phyloP scores from a whole-genome alignment of 1,139 yeast genomes.

The Kazachstania sp. region DNA sequence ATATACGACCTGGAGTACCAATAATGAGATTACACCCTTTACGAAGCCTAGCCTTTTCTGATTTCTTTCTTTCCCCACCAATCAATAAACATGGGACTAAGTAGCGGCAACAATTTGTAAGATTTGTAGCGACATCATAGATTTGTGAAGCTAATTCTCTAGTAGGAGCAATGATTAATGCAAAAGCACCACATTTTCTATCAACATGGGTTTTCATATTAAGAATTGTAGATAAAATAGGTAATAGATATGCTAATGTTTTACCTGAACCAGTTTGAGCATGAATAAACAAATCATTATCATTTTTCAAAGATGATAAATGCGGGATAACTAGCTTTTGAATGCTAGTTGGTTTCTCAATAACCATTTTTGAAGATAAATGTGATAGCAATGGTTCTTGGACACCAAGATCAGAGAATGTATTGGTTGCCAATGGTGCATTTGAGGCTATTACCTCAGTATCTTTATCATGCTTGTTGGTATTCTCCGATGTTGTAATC shows the following conservation, averaged over 20 bases:
- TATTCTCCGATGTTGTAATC: conserved; percentile 23
- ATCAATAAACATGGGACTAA: conserved; percentile 88
- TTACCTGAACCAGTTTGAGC: conserved; percentile 98
- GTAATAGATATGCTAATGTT: conserved; percentile 76
- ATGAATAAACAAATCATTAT: conserved; percentile 70
- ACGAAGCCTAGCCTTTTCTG: conserved; percentile 83
- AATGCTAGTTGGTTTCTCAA: conserved; percentile 72
- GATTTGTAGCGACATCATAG: conserved; percentile 63
- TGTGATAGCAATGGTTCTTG: conserved; percentile 45
- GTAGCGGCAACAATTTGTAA: conserved; percentile 66
- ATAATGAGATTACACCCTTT: conserved; percentile 84
- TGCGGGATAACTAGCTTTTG: conserved; percentile 79
- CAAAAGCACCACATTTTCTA: conserved; percentile 81
- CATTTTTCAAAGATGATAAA: conserved; percentile 34
- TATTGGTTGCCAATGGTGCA: conserved; percentile 53
- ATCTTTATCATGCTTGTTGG: conserved; percentile 23
- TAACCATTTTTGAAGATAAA: conserved; percentile 48
- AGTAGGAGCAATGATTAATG: conserved; percentile 82
- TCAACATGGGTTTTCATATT: conserved; percentile 43
- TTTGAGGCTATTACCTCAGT: conserved; percentile 58
- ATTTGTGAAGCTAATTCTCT: conserved; percentile 93
- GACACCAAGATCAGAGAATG: conserved; percentile 67
- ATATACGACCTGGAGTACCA: conserved; percentile 87
- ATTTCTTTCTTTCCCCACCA: conserved; percentile 91
- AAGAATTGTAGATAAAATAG: conserved; percentile 45